Conservation (phyloP, 1,284 basidiomycete genomes). For the Xanthoconium separans region DNA sequence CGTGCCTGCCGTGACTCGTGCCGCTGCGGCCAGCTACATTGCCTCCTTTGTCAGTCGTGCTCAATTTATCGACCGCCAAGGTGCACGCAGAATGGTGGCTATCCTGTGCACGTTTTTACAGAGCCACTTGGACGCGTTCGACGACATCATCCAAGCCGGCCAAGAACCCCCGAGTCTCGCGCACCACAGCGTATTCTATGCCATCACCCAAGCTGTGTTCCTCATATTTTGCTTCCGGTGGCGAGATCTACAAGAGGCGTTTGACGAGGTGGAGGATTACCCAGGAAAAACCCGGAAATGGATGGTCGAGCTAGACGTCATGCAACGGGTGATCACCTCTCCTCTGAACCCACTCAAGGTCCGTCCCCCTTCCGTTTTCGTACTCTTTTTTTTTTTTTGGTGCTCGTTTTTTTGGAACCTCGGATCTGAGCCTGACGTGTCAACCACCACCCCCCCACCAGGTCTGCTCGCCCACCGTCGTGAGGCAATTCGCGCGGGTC, state of each 20-base stretch:
- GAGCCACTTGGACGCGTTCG: constrained; percentile 71
- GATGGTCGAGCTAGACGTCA: constrained; percentile 79
- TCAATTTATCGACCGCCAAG: constrained; percentile 77
- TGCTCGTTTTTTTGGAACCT: not conserved
- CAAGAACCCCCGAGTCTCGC: constrained; percentile 39
- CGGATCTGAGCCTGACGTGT: not conserved
- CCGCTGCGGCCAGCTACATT: constrained; percentile 90
- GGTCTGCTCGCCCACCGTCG: constrained; percentile 90
- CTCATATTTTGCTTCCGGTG: constrained; percentile 99
- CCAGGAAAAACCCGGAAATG: constrained; percentile 57
- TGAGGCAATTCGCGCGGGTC: constrained; percentile 92
- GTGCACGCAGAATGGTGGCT: constrained; percentile 74
- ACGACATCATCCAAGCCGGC: constrained; percentile 47
- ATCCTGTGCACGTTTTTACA: constrained; percentile 86
- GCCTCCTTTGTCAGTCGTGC: constrained; percentile 93
- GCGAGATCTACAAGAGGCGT: constrained; percentile 77
- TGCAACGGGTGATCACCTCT: constrained; percentile 83
- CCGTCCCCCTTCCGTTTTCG: constrained; percentile 1
- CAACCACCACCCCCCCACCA: constrained; percentile 28
- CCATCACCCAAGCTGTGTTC: constrained; percentile 91
- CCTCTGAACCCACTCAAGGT: constrained; percentile 91
- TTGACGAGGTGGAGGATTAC: constrained; percentile 50
- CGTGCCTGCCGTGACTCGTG: constrained; percentile 70
- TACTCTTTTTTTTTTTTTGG: not conserved
- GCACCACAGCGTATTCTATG: constrained; percentile 85